These are phyloP conservation scores for Verticillium tricorpus DNA, from an alignment of 2,329 filamentous ascomycete species.

Conservation along the genomic window DNA sequence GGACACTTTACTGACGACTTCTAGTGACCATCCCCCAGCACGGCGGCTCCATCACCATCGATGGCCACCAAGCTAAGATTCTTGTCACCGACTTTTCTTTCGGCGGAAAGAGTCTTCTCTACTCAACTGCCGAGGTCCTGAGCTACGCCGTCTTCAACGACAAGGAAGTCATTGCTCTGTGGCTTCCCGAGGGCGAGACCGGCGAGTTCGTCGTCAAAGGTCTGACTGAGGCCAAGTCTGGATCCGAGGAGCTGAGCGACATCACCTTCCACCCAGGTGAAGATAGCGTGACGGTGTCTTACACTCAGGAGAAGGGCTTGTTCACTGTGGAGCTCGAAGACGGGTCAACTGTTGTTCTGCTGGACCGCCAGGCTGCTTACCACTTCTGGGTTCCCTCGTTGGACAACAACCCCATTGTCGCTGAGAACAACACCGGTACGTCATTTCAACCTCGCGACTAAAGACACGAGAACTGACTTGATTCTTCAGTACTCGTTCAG, in stretches of 20 bases:
- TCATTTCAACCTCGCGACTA: not conserved
- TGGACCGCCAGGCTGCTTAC: conserved; percentile 51
- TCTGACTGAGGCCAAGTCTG: conserved; percentile 26
- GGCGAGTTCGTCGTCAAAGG: conserved; percentile 49
- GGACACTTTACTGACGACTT: not conserved
- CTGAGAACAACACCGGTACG: not conserved
- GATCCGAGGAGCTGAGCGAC: conserved; percentile 32
- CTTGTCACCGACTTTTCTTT: conserved; percentile 55
- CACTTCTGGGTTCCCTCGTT: conserved; percentile 50
- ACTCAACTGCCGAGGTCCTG: conserved; percentile 51
- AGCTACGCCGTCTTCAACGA: conserved; percentile 44
- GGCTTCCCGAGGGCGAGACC: conserved; percentile 48
- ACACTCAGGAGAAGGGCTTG: conserved; percentile 43
- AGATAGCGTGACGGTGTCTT: conserved; percentile 36
- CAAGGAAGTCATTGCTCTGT: conserved; percentile 44
- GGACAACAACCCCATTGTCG: not conserved
- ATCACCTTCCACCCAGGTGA: conserved; percentile 35
- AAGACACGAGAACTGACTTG: not conserved
- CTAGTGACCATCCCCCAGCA: conserved; percentile 47
- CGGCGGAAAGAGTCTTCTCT: conserved; percentile 44
- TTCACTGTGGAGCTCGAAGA: conserved; percentile 42
- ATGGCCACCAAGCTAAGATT: conserved; percentile 59
- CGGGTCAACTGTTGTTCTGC: conserved; percentile 42
- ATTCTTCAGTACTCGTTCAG: conserved; percentile 39
- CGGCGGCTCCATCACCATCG: conserved; percentile 42